Conservation (phyloP, 139 green algal species). For the Penium margaritaceum region DNA sequence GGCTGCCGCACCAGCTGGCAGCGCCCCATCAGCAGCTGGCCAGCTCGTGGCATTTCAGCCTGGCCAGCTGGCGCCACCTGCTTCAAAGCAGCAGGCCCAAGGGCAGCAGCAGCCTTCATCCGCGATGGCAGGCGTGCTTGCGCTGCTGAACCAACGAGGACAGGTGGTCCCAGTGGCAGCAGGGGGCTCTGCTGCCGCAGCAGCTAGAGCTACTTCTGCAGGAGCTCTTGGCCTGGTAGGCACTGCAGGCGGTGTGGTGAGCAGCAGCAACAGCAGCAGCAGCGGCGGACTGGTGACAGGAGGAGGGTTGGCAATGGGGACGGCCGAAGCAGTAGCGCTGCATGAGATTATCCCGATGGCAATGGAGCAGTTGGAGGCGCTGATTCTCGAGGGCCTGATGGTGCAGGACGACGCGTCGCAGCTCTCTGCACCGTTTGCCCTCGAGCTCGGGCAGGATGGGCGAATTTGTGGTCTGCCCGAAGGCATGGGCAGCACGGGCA, state of each 20-base stretch:
- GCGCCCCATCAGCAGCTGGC: no score
- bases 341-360: slow-evolving; percentile 37
- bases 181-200: neutral
- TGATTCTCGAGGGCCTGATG: slow-evolving; percentile 35
- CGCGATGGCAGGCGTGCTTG: neutral
- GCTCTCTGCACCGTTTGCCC: neutral
- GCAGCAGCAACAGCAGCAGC: neutral
- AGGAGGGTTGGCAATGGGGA: slow-evolving; percentile 1
- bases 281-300: neutral
- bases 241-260: no score
- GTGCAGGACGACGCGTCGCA: slow-evolving; percentile 22
- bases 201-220: neutral
- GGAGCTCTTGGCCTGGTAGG: no score
- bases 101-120: no score
- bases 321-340: slow-evolving; percentile 16
- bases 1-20: no score
- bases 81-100: no score
- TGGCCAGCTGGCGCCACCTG: no score
- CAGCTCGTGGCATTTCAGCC: no score
- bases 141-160: neutral
- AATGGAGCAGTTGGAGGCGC: slow-evolving; percentile 21
- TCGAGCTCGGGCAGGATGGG: slow-evolving; percentile 12
- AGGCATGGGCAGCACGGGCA: no score
- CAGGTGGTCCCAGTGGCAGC: neutral
- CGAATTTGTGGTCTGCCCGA: no score